Evolutionary conservation across 1,284 basidiomycete genomes (phyloP), one percentile per base, ranked within the genome.

Genomic region (Erythrobasidium hasegawianum): DNA sequence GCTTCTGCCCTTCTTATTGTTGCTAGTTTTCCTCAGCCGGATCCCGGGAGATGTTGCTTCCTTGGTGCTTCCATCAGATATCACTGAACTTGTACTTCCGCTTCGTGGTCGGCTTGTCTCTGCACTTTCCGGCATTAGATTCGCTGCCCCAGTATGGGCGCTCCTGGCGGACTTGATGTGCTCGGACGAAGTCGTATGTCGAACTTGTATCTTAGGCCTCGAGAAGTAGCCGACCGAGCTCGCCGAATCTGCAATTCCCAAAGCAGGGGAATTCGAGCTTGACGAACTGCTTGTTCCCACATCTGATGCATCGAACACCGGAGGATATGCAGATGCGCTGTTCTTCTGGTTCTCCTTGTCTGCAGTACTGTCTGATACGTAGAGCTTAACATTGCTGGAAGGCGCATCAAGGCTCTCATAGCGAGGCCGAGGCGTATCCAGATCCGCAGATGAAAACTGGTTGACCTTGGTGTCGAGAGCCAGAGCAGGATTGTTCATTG

Each of bases 251-350:
- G 62, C 26, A 26, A 9, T 22, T 7, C 50, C 50, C 9, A 53
- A 22, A 7, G 26, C 50, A 20, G 50, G 26, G 9, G 50, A 53
- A 29, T 20, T 29, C 7, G 50, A 64, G 33, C 62, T 65, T 18
- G 62, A 65, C n/a, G 62, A 65, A 18, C 55, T 58, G 29, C 45
- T 53, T 20, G 50, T 57, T 16, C 33, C 45, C 20, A 57, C 26
- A 47, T 65, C 62, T 18, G 62, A 65, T 8, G 18, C 26, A 41
- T 65, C 62, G 20, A 65, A 65, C 14, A 65, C 62, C 5, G 62
- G 55, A 26, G 62, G 62, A 18, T 65, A 58, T 9, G 18, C 40
- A n/a, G 26, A n/a, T n/a, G n/a, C n/a, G n/a, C n/a, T n/a, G n/a
- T n/a, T 22, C 1, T 26, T 22, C 22, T 14, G 13, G 9, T 29